Evolutionary conservation across 768 basidiomycete species (phyloP), one percentile per base, ranked within the genome.

Genomic region (Phanerochaete carnosa): DNA sequence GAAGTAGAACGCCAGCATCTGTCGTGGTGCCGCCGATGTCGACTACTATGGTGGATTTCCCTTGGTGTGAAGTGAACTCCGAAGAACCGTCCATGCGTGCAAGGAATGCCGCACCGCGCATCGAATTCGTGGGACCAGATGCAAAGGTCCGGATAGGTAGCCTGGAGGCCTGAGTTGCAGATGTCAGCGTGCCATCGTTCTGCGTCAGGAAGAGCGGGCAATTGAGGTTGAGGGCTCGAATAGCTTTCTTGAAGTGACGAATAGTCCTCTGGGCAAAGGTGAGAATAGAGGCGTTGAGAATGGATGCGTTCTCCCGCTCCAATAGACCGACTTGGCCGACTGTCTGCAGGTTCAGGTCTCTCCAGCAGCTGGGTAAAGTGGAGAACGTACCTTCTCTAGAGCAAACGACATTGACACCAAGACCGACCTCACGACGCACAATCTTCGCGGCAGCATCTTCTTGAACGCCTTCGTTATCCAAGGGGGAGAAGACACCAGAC

Each of bases 21-120:
- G 84, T 83, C 16, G 85, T 86, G 0, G 87, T 88, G 0, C 86
- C 86, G 50, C 87, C 87, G 59, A 87, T 75, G 68, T 88, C 87
- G 56, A 84, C 77, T 0, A 88, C 87, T 53, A 86, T 73, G 45
- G 78, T 75, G 59, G 75, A 70, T 68, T 78, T 60, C 49, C 68
- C 62, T 56, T 64, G 39, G 59, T 62, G 59, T 23, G 45, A 45
- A 13, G 60, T 16, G 11, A 33, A n/a, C 2, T 54, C 49, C 39
- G 51, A 28, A 15, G 43, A 60, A 9, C 69, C 70, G 62, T 74
- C 74, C 46, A 76, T 69, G 9, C 77, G 79, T 1, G 86, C 80
- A 5, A 88, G 74, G 68, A 82, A 87, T 3, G 81, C 82, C 5
- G 86, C 87, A 9, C 86, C 87, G 53, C 87, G 75, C 86, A 88